Evolutionary conservation across 1,284 basidiomycete genomes (phyloP).

Genomic region (Cerioporus squamosus): DNA sequence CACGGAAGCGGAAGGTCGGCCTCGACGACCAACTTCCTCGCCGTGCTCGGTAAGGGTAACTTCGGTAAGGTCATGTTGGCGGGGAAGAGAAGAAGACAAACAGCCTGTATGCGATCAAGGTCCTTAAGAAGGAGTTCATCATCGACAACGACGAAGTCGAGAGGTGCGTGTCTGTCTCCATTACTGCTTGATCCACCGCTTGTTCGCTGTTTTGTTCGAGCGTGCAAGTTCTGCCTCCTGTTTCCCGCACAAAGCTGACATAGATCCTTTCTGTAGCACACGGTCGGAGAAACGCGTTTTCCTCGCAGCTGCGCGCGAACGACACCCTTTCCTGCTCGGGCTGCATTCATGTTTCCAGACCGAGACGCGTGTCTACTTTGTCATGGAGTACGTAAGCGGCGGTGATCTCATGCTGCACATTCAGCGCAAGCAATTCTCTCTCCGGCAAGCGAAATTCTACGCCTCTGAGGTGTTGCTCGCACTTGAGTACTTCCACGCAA

Average conservation of each 20-base stretch:
- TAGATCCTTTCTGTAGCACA: conserved; percentile 59
- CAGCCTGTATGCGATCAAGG: conserved; percentile 97
- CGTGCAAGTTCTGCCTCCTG: too few species aligned
- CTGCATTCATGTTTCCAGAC: conserved; percentile 99
- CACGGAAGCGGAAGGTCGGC: conserved; percentile 84
- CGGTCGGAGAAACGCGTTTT: conserved; percentile 99
- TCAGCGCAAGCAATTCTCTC: conserved; percentile 81
- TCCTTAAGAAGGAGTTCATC: conserved; percentile 99
- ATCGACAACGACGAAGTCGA: conserved; percentile 99
- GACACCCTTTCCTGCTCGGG: conserved; percentile 97
- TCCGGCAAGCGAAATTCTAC: conserved; percentile 94
- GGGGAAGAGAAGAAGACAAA: conserved; percentile 94
- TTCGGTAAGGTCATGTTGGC: conserved; percentile 99
- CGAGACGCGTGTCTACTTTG: conserved; percentile 92
- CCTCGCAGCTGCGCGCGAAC: conserved; percentile 92
- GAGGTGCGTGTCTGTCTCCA: conserved; percentile 59
- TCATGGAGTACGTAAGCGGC: conserved; percentile 81
- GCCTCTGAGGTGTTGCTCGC: conserved; percentile 98
- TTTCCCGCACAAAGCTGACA: neutral
- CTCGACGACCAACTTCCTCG: conserved; percentile 98
- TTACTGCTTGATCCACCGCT: too few species aligned
- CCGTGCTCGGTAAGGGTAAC: conserved; percentile 98
- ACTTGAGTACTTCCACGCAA: conserved; percentile 97
- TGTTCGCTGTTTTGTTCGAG: too few species aligned
- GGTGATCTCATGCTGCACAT: conserved; percentile 86